A percentile compares a stretch with the other conserved stretches of the same genome.
These are phyloP conservation scores for Coprinopsis marcescibilis DNA, from an alignment of 768 basidiomycete genomes.

Conservation along the genomic window DNA sequence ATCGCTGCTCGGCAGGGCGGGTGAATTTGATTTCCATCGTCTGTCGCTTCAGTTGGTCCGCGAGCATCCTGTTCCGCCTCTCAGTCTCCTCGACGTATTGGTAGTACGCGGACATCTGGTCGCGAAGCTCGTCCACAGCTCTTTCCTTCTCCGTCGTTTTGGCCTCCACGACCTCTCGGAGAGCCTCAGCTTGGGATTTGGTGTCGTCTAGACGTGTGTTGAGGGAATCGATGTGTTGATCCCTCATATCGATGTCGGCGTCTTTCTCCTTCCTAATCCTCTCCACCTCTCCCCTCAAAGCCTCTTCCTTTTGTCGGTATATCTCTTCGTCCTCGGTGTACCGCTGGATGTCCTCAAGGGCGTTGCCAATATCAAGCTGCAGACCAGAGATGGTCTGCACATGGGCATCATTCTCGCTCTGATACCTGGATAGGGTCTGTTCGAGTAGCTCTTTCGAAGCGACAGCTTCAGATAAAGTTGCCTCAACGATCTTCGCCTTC, in stretches of 20 bases:
- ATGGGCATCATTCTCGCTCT: neutral
- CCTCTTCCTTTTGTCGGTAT: neutral
- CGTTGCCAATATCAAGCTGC: neutral
- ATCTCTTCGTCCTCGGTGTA: neutral
- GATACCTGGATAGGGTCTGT: neutral
- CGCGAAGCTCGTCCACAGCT: neutral
- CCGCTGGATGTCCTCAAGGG: neutral
- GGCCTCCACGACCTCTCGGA: neutral
- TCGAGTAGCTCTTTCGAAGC: neutral
- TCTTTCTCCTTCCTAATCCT: neutral
- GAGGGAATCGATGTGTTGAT: neutral
- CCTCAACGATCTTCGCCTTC: neutral
- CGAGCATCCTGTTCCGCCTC: neutral
- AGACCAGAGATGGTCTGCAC: neutral
- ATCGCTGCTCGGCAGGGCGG: neutral
- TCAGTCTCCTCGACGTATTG: constrained; percentile 4
- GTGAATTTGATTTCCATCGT: constrained; percentile 6
- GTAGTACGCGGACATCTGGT: neutral
- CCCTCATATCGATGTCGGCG: neutral
- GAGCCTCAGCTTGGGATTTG: neutral
- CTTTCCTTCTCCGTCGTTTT: neutral
- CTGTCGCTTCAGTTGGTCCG: constrained; percentile 8
- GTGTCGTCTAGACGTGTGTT: neutral
- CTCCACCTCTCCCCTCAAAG: neutral
- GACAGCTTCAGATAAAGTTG: neutral